Evolutionary conservation across 2,329 filamentous ascomycete genomes (phyloP), one percentile per base, ranked within the genome.

Genomic region (Cladophialophora carrionii): DNA sequence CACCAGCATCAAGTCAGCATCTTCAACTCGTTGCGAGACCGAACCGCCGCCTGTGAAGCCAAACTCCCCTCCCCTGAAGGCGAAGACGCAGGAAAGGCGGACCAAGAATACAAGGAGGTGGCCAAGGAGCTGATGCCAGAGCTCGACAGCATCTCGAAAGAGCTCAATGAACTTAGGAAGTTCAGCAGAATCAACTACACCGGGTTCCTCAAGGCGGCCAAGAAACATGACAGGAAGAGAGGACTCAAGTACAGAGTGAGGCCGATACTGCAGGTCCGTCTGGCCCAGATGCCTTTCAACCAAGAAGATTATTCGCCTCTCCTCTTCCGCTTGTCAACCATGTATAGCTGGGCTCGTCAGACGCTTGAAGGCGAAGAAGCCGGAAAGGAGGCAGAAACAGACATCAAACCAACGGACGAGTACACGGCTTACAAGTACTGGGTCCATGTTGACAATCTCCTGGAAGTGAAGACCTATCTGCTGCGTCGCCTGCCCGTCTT

Each of bases 141-240:
- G 80, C 85, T 98, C 62, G 94, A 98, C 77, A 79, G 80, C 61
- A 95, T 98, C 78, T 95, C 91, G 37, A 91, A 91, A 76, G 92
- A 97, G 78, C 88, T 96, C 74, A 94, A 90, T 76, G 91, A 96
- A 81, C 85, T 99, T 71, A 95, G 96, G 79, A 95, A 91, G 77
- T 99, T 95, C 80, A 95, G 92, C 78, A 90, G 89, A 70, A 89
- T 97, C 81, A 99, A 99, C 81, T 99, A 97, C 78, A 96, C 95
- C 5, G 95, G 92, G 55, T 96, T 98, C 79, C 85, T 97, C 75
- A 99, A 99, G 83, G 96, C 96, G 55, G 92, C 92, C 63, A 99
- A 99, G 87, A 99, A 99, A 81, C 95, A 99, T 79, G 95, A 99
- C 79, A 90, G 95, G 71, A 96, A 94, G 80, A 86, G 94, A 71